Conservation (phyloP, 441 rosid species). For the Euphorbia schlechtendalii region DNA sequence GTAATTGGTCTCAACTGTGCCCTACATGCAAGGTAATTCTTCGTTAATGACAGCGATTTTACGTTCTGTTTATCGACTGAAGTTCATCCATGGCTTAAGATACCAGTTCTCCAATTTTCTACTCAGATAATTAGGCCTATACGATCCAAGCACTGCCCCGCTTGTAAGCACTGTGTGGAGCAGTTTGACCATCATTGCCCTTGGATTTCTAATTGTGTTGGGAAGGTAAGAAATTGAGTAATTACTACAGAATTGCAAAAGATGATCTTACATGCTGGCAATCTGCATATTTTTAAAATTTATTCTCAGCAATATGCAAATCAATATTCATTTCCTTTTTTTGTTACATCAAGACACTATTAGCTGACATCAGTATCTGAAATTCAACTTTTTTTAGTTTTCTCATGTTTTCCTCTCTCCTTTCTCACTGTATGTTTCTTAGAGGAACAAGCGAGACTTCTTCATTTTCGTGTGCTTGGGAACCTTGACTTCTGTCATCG, state of each 20-base stretch:
- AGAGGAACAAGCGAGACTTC: slow-evolving; percentile 89
- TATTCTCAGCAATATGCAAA: too few relatives aligned
- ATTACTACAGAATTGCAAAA: too few relatives aligned
- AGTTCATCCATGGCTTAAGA: slow-evolving; percentile 7
- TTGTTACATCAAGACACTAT: too few relatives aligned
- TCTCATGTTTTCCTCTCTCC: neutral
- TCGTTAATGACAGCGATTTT: slow-evolving; percentile 4
- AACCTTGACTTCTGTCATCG: slow-evolving; percentile 41
- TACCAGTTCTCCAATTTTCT: slow-evolving; percentile 9
- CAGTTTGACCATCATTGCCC: slow-evolving; percentile 99
- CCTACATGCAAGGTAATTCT: slow-evolving; percentile 91
- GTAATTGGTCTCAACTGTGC: slow-evolving; percentile 98
- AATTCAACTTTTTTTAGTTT: slow-evolving; percentile 1
- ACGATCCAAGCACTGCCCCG: slow-evolving; percentile 89
- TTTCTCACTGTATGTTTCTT: slow-evolving; percentile 20
- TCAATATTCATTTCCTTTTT: too few relatives aligned
- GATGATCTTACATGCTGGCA: too few relatives aligned
- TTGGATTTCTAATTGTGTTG: slow-evolving; percentile 98
- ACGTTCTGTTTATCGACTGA: too few relatives aligned
- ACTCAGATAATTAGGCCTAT: slow-evolving; percentile 85
- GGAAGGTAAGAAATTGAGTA: slow-evolving; percentile 63
- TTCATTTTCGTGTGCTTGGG: slow-evolving; percentile 64
- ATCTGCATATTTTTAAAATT: too few relatives aligned
- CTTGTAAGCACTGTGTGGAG: slow-evolving; percentile 80
- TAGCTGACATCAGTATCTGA: too few relatives aligned